These are phyloP conservation scores for Fusarium mundagurra DNA, from an alignment of 2,329 filamentous ascomycete genomes.

Conservation along the genomic window DNA sequence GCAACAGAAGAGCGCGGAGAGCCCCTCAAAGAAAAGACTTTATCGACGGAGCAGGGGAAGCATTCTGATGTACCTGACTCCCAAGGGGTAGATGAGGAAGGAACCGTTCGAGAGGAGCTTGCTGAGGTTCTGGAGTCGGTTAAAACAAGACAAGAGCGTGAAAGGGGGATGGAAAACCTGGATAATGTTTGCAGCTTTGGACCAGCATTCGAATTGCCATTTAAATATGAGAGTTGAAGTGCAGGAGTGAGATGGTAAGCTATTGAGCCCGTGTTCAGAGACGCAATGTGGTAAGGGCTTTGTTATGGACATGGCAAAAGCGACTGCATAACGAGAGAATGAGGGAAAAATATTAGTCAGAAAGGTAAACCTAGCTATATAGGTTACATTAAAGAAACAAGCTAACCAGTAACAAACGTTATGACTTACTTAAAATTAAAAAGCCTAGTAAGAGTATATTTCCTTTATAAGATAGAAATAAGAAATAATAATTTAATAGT, in stretches of 20 bases:
- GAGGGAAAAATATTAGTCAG: not conserved
- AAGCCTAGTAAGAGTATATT: fast-evolving
- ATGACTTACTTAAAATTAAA: not conserved
- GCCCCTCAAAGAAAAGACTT: not conserved
- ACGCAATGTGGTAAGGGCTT: not conserved
- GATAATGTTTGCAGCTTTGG: not conserved
- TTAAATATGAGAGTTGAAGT: not conserved
- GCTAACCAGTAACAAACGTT: fast-evolving
- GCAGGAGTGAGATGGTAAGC: not conserved
- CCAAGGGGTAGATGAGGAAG: not conserved
- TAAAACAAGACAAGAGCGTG: not conserved
- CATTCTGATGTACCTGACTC: not conserved
- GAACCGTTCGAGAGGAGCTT: not conserved
- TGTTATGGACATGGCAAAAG: not conserved
- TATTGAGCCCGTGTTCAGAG: not conserved
- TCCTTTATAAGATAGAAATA: no score
- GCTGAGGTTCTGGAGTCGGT: not conserved
- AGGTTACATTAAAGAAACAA: not conserved
- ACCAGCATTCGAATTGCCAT: not conserved
- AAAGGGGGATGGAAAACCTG: not conserved
- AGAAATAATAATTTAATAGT: no score
- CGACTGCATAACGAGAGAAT: not conserved
- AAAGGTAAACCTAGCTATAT: not conserved
- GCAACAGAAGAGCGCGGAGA: not conserved
- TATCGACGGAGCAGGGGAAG: not conserved